Base-by-base conservation (phyloP, 2,329 filamentous ascomycete species). In the Colletotrichum plurivorum region DNA sequence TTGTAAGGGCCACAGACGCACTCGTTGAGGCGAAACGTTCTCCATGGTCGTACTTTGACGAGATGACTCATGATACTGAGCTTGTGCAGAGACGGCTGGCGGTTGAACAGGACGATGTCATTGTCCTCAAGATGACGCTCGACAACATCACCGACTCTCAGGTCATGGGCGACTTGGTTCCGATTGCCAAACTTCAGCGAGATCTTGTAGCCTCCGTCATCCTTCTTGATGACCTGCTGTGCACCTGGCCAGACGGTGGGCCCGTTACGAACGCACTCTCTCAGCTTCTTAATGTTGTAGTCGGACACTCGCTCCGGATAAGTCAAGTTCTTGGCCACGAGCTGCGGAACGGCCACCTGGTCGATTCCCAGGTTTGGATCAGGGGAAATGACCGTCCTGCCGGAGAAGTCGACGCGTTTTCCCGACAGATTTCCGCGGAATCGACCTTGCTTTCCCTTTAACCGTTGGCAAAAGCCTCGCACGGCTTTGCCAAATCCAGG, bases 1-100 rank as follows among this genome's bases (percentile, higher is more conserved):
- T 99, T 99, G 85, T 99, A 99, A 4, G 96, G 96, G 71, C 93
- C 95, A 81, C 96, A 99, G 1, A 97, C 96, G 88, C 96, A 99
- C 79, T 99, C 96, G 78, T 99, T 99, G 18, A 99, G 87, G 63
- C 96, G 92, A 78, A 99, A 98, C 0, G 96, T 99, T 79, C 95
- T 91, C 91, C 96, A 97, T 0, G 95, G 96, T 57, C 96, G 90
- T 56, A 99, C 90, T 80, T 98, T 98, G 74, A 92, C 96, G 76
- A 93, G 90, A 84, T 99, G 96, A 77, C 93, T 95, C 83, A 99
- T 94, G 80, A 99, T 99, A 90, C 94, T 97, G 73, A 99, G 92
- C 80, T 98, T 99, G 86, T 99, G 96, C 9, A 99, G 88, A 1
- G 96, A 99, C 0, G 96, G 96, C 77, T 99, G 96, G 71, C 96